Conservation (phyloP, 2,329 filamentous ascomycete genomes). For the Lasiodiplodia sp. region DNA sequence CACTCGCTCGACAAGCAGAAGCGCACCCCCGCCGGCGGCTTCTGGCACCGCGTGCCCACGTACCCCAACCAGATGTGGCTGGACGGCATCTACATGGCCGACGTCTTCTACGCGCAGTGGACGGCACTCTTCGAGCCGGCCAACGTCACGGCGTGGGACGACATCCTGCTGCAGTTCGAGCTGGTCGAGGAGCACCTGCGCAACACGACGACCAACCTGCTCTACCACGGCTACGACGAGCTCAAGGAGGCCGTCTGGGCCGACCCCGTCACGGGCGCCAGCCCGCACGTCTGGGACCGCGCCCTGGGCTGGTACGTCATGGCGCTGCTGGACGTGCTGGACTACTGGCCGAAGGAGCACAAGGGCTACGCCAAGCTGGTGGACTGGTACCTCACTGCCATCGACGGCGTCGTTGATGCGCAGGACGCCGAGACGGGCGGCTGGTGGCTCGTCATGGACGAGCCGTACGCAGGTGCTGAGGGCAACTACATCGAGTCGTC, state of each 20-base stretch:
- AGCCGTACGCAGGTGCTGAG: constrained; percentile 50
- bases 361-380: constrained; percentile 47
- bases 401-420: constrained; percentile 11
- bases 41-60: constrained; percentile 55
- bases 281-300: constrained; percentile 48
- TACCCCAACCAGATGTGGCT: constrained; percentile 52
- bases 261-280: constrained; percentile 44
- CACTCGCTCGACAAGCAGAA: constrained; percentile 58
- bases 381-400: constrained; percentile 49
- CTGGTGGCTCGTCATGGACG: constrained; percentile 67
- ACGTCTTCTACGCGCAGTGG: constrained; percentile 49
- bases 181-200: constrained; percentile 46
- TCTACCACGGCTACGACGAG: constrained; percentile 47
- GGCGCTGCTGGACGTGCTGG: constrained; percentile 57
- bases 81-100: constrained; percentile 58
- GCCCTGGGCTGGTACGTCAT: constrained; percentile 50
- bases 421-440: constrained; percentile 49
- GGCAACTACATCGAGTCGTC: constrained; percentile 70
- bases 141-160: constrained; percentile 53
- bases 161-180: constrained; percentile 48
- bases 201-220: constrained; percentile 43
- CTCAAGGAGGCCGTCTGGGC: constrained; percentile 46
- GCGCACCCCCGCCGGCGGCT: constrained; percentile 59
- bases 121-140: constrained; percentile 47
- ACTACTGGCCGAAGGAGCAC: constrained; percentile 53